These are phyloP conservation scores for Paramecium caudatum DNA, from an alignment of 73 alveolate genomes.

Conservation along the genomic window DNA sequence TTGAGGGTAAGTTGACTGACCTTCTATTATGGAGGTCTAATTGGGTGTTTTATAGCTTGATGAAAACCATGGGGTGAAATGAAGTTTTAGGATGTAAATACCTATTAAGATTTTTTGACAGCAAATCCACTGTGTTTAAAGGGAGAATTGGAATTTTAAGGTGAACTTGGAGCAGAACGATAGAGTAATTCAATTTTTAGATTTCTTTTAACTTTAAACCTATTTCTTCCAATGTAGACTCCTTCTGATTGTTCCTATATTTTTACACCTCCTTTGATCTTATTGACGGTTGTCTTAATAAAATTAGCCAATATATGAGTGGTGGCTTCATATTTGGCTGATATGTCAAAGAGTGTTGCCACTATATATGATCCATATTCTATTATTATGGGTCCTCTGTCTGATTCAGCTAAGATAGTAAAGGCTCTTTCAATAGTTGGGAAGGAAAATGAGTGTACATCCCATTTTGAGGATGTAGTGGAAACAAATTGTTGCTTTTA, in stretches of 20 bases:
- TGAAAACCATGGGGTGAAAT: neutral
- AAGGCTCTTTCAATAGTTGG: slow-evolving; percentile 64
- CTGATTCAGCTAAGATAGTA: slow-evolving; percentile 56
- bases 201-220: slow-evolving; percentile 58
- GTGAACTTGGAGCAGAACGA: slow-evolving; percentile 71
- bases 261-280: slow-evolving; percentile 40
- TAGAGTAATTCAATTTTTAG: slow-evolving; percentile 53
- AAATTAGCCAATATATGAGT: neutral
- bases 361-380: slow-evolving; percentile 62
- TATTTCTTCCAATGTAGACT: slow-evolving; percentile 5
- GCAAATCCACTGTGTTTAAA: slow-evolving; percentile 69
- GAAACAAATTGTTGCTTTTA: neutral
- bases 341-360: slow-evolving; percentile 48
- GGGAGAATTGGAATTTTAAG: neutral
- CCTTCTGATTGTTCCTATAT: slow-evolving; percentile 30
- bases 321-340: slow-evolving; percentile 10
- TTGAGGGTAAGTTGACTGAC: neutral
- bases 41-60: neutral
- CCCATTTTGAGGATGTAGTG: slow-evolving; percentile 58
- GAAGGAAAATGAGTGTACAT: slow-evolving; percentile 60
- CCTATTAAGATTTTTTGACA: slow-evolving; percentile 26
- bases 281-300: slow-evolving; percentile 32
- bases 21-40: neutral
- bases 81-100: neutral
- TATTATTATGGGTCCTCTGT: slow-evolving; percentile 55